phyloP scores from a whole-genome alignment of 73 alveolate species.

The Paramecium sexaurelia region DNA sequence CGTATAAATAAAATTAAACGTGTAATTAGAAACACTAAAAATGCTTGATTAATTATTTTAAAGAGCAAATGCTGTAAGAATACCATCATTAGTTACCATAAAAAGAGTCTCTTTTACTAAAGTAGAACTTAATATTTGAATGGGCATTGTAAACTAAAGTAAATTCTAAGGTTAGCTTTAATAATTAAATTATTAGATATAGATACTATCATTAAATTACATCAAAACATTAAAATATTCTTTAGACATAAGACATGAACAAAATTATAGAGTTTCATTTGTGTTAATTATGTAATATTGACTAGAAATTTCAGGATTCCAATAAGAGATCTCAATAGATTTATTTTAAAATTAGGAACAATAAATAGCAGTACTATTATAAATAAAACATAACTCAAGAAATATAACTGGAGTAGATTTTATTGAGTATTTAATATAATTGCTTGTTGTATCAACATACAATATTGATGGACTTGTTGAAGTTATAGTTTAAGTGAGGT shows the following conservation, averaged over 20 bases:
- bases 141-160: neutral
- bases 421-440: too few relatives aligned
- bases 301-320: neutral
- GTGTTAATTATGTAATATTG: neutral
- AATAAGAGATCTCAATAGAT: neutral
- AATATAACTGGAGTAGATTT: neutral
- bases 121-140: neutral
- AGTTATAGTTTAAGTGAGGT: neutral
- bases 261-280: too few relatives aligned
- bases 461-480: neutral
- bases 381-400: neutral
- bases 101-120: neutral
- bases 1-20: neutral
- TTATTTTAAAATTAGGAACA: neutral
- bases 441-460: neutral
- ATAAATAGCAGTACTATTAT: neutral
- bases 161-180: neutral
- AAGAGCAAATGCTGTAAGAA: neutral
- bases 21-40: neutral
- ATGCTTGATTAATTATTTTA: neutral
- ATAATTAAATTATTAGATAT: too few relatives aligned
- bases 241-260: neutral
- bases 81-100: neutral
- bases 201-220: too few relatives aligned
- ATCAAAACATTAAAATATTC: too few relatives aligned